These are phyloP conservation scores for Poa pratensis DNA, from an alignment of 176 grass and related monocot species.

Conservation along the genomic window DNA sequence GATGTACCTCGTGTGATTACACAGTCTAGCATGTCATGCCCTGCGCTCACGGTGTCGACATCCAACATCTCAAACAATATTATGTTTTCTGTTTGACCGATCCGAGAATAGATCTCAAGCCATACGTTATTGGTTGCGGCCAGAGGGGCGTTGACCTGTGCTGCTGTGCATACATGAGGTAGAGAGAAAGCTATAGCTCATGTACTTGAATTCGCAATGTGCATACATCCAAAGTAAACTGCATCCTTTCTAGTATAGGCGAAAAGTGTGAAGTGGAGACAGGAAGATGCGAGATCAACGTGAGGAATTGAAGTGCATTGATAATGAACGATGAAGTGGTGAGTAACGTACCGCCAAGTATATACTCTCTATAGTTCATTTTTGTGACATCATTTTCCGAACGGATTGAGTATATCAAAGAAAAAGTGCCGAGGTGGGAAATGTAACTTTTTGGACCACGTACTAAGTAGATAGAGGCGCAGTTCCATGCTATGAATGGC, in stretches of 20 bases:
- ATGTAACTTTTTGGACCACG: too few relatives aligned
- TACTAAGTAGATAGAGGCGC: too few relatives aligned
- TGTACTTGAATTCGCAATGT: too few relatives aligned
- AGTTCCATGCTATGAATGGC: too few relatives aligned
- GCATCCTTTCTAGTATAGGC: not conserved
- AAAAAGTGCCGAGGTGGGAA: too few relatives aligned
- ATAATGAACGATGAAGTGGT: not conserved
- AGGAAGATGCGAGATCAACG: not conserved
- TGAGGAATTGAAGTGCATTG: not conserved
- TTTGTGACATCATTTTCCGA: too few relatives aligned
- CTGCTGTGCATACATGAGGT: not conserved
- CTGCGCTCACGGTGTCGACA: constrained; percentile 38
- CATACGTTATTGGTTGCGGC: not conserved
- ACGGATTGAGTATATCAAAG: too few relatives aligned
- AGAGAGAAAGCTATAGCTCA: too few relatives aligned
- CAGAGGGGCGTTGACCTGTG: constrained; percentile 18
- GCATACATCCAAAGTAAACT: not conserved
- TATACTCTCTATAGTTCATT: too few relatives aligned
- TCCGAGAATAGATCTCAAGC: not conserved
- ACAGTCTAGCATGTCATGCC: not conserved
- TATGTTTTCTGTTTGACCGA: constrained; percentile 4
- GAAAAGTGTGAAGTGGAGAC: not conserved
- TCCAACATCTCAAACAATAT: not conserved
- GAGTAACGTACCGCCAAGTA: not conserved
- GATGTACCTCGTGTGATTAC: not conserved